phyloP scores from a whole-genome alignment of 1,139 yeast genomes.

The Hyphopichia wangnamkhiaoensis region DNA sequence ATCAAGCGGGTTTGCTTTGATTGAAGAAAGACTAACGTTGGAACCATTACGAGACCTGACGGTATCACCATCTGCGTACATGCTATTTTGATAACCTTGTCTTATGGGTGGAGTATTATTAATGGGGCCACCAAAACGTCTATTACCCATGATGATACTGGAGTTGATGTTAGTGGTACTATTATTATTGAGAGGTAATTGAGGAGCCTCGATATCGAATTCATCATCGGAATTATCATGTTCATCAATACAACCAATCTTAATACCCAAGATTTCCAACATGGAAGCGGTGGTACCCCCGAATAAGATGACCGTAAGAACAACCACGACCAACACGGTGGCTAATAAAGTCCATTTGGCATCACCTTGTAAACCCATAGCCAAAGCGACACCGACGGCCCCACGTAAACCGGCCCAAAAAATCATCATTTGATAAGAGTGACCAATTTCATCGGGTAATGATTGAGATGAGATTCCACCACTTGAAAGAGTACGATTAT shows the following conservation, averaged over 20 bases:
- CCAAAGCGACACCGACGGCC: constrained; percentile 98
- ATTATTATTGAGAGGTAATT: constrained; percentile 29
- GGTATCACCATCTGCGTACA: constrained; percentile 11
- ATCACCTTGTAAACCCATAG: constrained; percentile 96
- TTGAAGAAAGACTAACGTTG: constrained; percentile 24
- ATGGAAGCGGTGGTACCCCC: constrained; percentile 99
- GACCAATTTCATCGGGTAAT: constrained; percentile 88
- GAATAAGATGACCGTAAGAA: constrained; percentile 89
- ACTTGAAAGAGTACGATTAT: constrained; percentile 31
- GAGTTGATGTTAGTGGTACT: constrained; percentile 3
- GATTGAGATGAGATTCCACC: constrained; percentile 44
- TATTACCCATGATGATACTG: constrained; percentile 27
- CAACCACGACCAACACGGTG: constrained; percentile 94
- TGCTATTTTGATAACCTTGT: constrained; percentile 10
- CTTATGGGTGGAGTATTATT: constrained; percentile 4
- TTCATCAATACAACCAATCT: constrained; percentile 87
- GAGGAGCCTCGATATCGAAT: constrained; percentile 85
- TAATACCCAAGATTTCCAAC: constrained; percentile 92
- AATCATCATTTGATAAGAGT: constrained; percentile 96
- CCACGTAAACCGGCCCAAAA: constrained; percentile 99
- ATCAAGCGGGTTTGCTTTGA: constrained; percentile 10
- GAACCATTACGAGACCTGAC: constrained; percentile 30
- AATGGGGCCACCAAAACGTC: constrained; percentile 27
- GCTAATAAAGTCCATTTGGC: constrained; percentile 87
- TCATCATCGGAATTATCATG: constrained; percentile 82